Conservation (phyloP, 2,329 filamentous ascomycete genomes). For the Pseudogymnoascus sp. region DNA sequence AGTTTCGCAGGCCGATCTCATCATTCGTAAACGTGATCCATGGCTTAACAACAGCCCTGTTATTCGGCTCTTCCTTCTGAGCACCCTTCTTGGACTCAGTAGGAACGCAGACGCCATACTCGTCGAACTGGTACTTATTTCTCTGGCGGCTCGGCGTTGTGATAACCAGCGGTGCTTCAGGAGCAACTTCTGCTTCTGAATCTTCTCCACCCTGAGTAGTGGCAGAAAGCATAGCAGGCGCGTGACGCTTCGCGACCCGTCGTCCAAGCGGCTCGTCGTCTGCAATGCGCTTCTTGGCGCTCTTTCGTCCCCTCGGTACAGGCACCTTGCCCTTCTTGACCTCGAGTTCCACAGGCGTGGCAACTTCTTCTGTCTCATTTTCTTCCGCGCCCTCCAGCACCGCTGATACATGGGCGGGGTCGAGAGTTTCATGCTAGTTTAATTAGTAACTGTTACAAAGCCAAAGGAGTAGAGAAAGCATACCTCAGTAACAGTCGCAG, state of each 20-base stretch:
- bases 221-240: neutral
- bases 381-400: neutral
- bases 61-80: slow-evolving; percentile 17
- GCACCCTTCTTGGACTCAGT: slow-evolving; percentile 20
- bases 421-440: neutral
- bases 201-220: neutral
- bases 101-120: slow-evolving; percentile 23
- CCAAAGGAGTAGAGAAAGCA: neutral
- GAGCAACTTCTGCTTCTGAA: neutral
- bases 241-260: neutral
- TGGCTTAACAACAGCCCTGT: slow-evolving; percentile 19
- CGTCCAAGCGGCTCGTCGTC: neutral
- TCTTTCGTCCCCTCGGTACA: neutral
- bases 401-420: neutral
- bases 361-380: neutral
- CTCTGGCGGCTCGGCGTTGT: neutral
- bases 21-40: slow-evolving; percentile 21
- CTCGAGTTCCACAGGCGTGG: neutral
- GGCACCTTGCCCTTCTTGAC: neutral
- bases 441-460: neutral
- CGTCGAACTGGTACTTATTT: slow-evolving; percentile 15
- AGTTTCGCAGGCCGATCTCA: slow-evolving; percentile 25
- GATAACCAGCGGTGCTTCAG: neutral
- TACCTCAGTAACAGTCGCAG: neutral
- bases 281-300: neutral